phyloP scores from a whole-genome alignment of 345 rosid genomes.

The Populus alba region DNA sequence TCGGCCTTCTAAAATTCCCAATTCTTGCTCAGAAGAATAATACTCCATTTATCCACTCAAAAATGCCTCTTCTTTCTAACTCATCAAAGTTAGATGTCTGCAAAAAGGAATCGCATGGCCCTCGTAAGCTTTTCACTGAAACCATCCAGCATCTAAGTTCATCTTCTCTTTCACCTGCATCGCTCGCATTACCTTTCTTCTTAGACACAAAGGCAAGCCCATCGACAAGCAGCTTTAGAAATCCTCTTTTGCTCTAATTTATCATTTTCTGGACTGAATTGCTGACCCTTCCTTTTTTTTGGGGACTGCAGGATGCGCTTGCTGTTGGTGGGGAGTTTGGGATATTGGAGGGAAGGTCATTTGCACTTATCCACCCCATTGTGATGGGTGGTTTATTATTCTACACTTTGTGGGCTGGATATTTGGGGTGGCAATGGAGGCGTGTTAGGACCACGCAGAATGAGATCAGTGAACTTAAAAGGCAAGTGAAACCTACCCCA shows the following conservation, averaged over 20 bases:
- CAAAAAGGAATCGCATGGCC: slow-evolving; percentile 10
- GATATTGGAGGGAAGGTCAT: slow-evolving; percentile 75
- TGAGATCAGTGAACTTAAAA: slow-evolving; percentile 68
- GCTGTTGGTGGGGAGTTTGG: slow-evolving; percentile 79
- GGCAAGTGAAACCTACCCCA: slow-evolving; percentile 61
- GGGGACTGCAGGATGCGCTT: slow-evolving; percentile 59
- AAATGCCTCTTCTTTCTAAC: slow-evolving; percentile 11
- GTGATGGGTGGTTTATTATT: slow-evolving; percentile 60
- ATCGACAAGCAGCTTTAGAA: not conserved
- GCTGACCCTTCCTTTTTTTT: not conserved
- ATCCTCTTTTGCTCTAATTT: not conserved
- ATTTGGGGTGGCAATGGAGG: slow-evolving; percentile 98
- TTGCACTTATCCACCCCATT: slow-evolving; percentile 70
- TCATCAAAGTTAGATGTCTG: slow-evolving; percentile 16
- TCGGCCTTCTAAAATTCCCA: slow-evolving; percentile 49
- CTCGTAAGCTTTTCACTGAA: slow-evolving; percentile 25
- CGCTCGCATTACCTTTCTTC: slow-evolving; percentile 58
- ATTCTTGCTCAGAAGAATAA: slow-evolving; percentile 28
- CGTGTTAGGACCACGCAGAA: slow-evolving; percentile 70
- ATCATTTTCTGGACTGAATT: not conserved
- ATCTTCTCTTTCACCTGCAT: slow-evolving; percentile 55
- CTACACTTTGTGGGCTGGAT: slow-evolving; percentile 69
- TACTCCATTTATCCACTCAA: slow-evolving; percentile 10
- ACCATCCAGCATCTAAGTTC: slow-evolving; percentile 34
- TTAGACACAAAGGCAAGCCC: slow-evolving; percentile 54